Evolutionary conservation across 768 basidiomycete genomes (phyloP).

Genomic region (Trichaptum fuscoviolaceum): DNA sequence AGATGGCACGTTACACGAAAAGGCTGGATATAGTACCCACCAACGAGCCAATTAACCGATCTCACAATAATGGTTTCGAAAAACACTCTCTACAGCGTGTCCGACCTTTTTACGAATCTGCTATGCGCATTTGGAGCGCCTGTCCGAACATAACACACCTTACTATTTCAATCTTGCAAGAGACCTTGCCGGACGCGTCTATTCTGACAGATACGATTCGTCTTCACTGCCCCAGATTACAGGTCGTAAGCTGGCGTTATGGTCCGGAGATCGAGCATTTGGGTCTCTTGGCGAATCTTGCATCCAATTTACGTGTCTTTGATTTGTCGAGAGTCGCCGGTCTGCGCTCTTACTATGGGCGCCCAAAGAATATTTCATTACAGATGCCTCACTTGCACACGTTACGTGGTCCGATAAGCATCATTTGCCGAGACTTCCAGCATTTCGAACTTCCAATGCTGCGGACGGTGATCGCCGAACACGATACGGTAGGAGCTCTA

Average conservation of each 20-base stretch:
- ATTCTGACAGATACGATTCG: background rate
- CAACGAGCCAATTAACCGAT: background rate
- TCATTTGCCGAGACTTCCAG: background rate
- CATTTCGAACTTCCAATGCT: background rate
- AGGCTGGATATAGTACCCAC: background rate
- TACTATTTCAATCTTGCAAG: background rate
- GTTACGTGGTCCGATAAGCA: background rate
- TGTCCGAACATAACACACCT: background rate
- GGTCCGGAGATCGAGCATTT: background rate
- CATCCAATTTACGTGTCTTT: background rate
- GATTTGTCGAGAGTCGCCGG: background rate
- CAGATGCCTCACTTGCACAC: background rate
- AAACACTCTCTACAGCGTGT: background rate
- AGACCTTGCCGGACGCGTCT: background rate
- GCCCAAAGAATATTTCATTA: background rate
- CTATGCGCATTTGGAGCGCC: background rate
- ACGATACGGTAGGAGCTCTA: background rate
- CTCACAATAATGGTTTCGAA: background rate
- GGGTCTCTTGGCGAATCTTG: background rate
- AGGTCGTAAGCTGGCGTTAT: background rate
- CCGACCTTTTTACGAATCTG: background rate
- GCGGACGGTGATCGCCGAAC: background rate
- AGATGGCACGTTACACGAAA: background rate
- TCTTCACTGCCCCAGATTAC: background rate
- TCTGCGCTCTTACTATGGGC: background rate